Conservation (phyloP, 176 grass and related monocot species). For the Saccharum spontaneum region DNA sequence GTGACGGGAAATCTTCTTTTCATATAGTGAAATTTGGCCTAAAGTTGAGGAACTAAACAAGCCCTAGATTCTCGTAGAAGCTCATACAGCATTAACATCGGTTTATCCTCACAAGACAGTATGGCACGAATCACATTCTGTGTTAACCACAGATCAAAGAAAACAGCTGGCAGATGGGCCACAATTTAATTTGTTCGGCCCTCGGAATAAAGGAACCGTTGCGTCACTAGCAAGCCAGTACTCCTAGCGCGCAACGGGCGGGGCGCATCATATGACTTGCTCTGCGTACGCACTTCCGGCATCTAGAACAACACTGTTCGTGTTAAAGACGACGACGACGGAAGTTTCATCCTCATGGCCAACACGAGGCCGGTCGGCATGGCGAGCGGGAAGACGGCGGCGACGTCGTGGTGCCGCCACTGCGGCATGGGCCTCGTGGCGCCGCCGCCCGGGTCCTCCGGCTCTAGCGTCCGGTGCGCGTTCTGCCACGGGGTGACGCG, state of each 20-base stretch:
- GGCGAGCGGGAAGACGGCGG: slow-evolving; percentile 17
- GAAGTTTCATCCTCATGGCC: neutral
- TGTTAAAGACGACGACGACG: neutral
- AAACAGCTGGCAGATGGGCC: neutral
- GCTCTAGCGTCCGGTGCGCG: slow-evolving; percentile 43
- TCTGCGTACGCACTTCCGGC: no score
- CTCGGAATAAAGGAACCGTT: slow-evolving; percentile 33
- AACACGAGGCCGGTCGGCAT: slow-evolving; percentile 32
- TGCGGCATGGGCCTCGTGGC: slow-evolving; percentile 41
- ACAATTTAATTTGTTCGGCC: neutral
- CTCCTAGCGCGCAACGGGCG: neutral
- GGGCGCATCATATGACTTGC: neutral
- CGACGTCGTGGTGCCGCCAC: slow-evolving; percentile 42
- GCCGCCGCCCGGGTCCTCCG: slow-evolving; percentile 22
- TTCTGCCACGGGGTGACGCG: slow-evolving; percentile 42
- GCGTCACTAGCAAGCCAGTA: neutral
- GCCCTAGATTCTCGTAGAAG: no score
- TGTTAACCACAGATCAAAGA: neutral
- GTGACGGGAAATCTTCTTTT: no score
- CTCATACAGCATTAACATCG: no score
- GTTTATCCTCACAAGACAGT: neutral
- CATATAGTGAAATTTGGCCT: no score
- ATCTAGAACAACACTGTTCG: no score
- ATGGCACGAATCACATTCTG: slow-evolving; percentile 26
- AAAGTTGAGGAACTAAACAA: no score